These are phyloP conservation scores for Trichosporon sp. DNA, from an alignment of 1,284 basidiomycete species.

Conservation along the genomic window DNA sequence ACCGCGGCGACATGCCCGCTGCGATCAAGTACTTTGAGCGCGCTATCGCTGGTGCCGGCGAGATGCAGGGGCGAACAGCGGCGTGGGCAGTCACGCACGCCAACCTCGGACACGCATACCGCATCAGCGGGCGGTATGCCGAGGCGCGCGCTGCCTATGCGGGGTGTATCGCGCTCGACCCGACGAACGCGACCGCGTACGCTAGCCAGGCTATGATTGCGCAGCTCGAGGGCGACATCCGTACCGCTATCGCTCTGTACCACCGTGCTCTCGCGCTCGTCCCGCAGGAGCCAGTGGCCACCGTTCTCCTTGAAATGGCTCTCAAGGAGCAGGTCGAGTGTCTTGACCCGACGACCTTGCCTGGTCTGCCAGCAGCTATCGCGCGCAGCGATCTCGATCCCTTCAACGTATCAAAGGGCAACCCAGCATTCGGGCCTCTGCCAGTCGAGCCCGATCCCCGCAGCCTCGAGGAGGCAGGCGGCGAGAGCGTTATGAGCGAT, in stretches of 20 bases:
- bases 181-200: slow-evolving; percentile 67
- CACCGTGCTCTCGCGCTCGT: slow-evolving; percentile 83
- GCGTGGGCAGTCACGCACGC: slow-evolving; percentile 83
- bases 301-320: slow-evolving; percentile 78
- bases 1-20: slow-evolving; percentile 64
- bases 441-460: slow-evolving; percentile 32
- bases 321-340: slow-evolving; percentile 53
- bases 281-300: slow-evolving; percentile 76
- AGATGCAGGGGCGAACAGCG: slow-evolving; percentile 74
- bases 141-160: slow-evolving; percentile 67
- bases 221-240: slow-evolving; percentile 65
- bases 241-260: slow-evolving; percentile 76
- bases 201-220: slow-evolving; percentile 77
- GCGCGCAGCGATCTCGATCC: slow-evolving; percentile 37
- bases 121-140: slow-evolving; percentile 66
- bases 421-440: slow-evolving; percentile 35
- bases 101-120: slow-evolving; percentile 80
- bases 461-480: slow-evolving; percentile 26
- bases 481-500: slow-evolving; percentile 15
- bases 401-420: slow-evolving; percentile 40
- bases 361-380: slow-evolving; percentile 36
- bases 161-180: slow-evolving; percentile 72
- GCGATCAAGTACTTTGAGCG: slow-evolving; percentile 67
- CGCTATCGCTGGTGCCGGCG: slow-evolving; percentile 66
- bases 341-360: slow-evolving; percentile 35